Evolutionary conservation across 2,329 filamentous ascomycete species (phyloP).

Genomic region (Aureobasidium sp.): DNA sequence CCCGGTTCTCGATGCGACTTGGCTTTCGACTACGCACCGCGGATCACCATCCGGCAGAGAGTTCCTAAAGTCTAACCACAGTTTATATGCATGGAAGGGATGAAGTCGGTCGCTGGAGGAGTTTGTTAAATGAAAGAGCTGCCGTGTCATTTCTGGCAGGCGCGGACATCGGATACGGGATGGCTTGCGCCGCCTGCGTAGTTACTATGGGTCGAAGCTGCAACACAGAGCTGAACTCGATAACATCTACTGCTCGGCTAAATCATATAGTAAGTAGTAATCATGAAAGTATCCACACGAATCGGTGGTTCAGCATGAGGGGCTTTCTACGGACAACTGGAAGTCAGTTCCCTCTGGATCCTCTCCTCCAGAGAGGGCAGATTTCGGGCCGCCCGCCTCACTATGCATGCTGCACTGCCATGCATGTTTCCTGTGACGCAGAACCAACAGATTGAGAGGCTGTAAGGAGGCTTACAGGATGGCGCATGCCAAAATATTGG

Average conservation of each 20-base stretch:
- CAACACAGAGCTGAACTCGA: not conserved
- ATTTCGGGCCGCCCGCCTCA: slow-evolving; percentile 5
- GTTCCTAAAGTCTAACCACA: not conserved
- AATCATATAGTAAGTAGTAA: not conserved
- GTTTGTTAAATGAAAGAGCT: not conserved
- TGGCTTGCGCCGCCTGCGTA: slow-evolving; percentile 12
- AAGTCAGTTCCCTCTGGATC: not conserved
- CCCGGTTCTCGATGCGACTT: not conserved
- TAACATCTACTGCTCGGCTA: not conserved
- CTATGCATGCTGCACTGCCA: slow-evolving; percentile 3
- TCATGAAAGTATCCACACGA: not conserved
- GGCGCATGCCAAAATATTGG: not conserved
- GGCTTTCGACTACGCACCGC: slow-evolving; percentile 9
- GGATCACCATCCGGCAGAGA: not conserved
- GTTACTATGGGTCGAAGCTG: not conserved
- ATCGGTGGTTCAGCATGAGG: not conserved
- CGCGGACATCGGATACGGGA: not conserved
- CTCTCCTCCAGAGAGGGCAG: not conserved
- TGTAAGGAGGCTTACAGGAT: slow-evolving; percentile 4
- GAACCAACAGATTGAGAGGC: not conserved
- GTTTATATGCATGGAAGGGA: slow-evolving; percentile 11
- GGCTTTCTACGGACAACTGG: not conserved
- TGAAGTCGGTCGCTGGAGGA: not conserved
- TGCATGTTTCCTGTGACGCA: slow-evolving; percentile 10
- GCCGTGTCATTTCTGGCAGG: not conserved